Percentiles rank a stretch among this genome's conserved stretches.
These are phyloP conservation scores for Ganoderma meredithae DNA, from an alignment of 1,284 basidiomycete species.

Conservation along the genomic window DNA sequence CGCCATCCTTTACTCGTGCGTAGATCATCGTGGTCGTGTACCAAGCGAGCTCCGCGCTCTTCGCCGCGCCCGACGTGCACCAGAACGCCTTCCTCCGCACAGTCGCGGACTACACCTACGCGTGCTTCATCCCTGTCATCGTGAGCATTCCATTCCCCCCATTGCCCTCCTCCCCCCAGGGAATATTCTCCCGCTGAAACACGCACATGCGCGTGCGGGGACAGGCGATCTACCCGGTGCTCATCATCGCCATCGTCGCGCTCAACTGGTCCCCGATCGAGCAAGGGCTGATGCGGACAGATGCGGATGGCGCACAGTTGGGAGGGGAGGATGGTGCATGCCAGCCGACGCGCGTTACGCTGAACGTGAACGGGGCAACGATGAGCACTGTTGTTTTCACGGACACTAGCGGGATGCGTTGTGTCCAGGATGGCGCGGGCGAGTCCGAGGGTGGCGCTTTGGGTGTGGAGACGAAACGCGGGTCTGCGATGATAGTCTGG, in stretches of 20 bases:
- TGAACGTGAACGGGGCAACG: neutral
- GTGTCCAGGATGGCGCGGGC: neutral
- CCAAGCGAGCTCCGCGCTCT: neutral
- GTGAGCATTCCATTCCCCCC: too few relatives aligned
- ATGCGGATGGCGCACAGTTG: neutral
- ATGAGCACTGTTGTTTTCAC: neutral
- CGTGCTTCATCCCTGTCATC: neutral
- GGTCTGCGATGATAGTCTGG: too few relatives aligned
- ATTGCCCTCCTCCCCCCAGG: too few relatives aligned
- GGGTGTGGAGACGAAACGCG: neutral
- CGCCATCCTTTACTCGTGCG: too few relatives aligned
- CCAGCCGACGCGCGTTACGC: too few relatives aligned
- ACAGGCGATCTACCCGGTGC: conserved; percentile 10
- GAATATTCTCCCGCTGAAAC: too few relatives aligned
- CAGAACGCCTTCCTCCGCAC: neutral
- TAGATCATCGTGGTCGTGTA: conserved; percentile 1
- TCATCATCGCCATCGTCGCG: conserved; percentile 13
- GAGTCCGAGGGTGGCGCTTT: neutral
- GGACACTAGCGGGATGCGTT: neutral
- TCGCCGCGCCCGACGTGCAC: neutral
- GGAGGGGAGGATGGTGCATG: neutral
- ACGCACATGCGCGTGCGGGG: too few relatives aligned
- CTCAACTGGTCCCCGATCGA: conserved; percentile 14
- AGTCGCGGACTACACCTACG: conserved; percentile 2
- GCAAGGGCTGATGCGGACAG: neutral